Evolutionary conservation across 495 filamentous ascomycete genomes (phyloP), one percentile per base, ranked within the genome.

Genomic region (Parathielavia appendiculata): DNA sequence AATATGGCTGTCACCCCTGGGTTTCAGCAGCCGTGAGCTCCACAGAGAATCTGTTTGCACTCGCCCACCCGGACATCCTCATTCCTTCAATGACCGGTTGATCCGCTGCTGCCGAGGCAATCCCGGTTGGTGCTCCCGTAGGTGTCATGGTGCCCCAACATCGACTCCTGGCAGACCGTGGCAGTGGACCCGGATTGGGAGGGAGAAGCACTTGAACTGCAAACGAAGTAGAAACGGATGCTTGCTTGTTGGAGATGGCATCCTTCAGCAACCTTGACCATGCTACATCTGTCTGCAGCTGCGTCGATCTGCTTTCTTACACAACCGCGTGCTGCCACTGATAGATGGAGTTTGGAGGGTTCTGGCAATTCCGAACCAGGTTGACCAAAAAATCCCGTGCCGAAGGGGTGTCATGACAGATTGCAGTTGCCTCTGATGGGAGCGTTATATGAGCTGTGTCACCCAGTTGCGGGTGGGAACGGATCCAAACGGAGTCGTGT

Each of bases 251-350:
- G 26, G 26, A 19, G 26, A 30, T 30, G 6, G 6, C 6, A 30
- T 30, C 26, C 26, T 6, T 30, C 26, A 30, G n/a, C n/a, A 30
- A 30, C 26, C 26, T 54, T 45, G 9, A 44, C 23, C 11, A 34
- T 50, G 19, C 53, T 59, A 13, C 48, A 23, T 22, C 32, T 43
- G 57, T 44, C 43, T 54, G 35, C 44, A 41, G 35, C 41, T 60
- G 57, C 51, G 54, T 22, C 38, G 44, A 23, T 30, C 57, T 51
- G 51, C 5, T 41, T 17, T 43, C 23, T 23, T 34, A 35, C 57
- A 26, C 23, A 26, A 16, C 23, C 14, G 35, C 35, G 5, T 39
- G 35, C 10, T 46, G 17, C 19, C 43, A 43, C 16, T 30, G 26
- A 30, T 30, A 2, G n/a, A 30, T 6, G 6, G 26, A 30, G 2